Evolutionary conservation across 345 rosid species (phyloP), one percentile per base, ranked within the genome.

Genomic region (Eucalyptus coolabah): DNA sequence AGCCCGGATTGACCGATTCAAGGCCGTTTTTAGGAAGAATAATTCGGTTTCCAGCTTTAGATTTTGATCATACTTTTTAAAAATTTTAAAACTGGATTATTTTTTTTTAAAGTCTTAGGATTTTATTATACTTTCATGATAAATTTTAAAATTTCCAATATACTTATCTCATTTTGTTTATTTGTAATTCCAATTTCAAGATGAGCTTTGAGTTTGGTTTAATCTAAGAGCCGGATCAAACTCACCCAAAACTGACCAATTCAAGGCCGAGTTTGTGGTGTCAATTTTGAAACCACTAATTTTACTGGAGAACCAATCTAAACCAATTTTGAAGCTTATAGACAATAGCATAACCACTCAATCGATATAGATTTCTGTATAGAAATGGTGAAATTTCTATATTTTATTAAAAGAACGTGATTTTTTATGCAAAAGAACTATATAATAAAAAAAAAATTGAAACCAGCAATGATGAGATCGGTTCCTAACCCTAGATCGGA

Each of bases 121-220:
- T 0, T 19, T 3, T 3, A 0, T 53, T 53, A 0, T 0, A 19
- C 2, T 2, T 53, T 19, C 0, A 0, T 53, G 2, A 53, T 53
- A 21, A 19, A 1, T 53, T 53, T 53, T 53, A 53, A 53, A 53
- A 8, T 53, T 53, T 53, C 0, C 1, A 53, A 4, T 53, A 53
- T 0, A 8, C 11, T 53, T 53, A 53, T 53, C 5, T 53, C 5
- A 53, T 0, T 8, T 53, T 53, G 59, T 53, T 53, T 53, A 21
- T 53, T 0, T 8, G 2, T 53, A 53, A 2, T 53, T 53, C 0
- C 11, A 53, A 21, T 53, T 2, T 21, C 0, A 19, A 0, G 44
- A 0, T 69, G 14, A 53, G 26, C 4, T 53, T 53, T 0, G 5
- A 0, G n/a, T 24, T 24, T 0, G 3, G 14, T 59, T 10, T 14